A percentile compares a stretch with the other conserved stretches of the same genome.
phyloP scores from a whole-genome alignment of 2,329 filamentous ascomycete species.

The Microcyclospora tardicrescens region DNA sequence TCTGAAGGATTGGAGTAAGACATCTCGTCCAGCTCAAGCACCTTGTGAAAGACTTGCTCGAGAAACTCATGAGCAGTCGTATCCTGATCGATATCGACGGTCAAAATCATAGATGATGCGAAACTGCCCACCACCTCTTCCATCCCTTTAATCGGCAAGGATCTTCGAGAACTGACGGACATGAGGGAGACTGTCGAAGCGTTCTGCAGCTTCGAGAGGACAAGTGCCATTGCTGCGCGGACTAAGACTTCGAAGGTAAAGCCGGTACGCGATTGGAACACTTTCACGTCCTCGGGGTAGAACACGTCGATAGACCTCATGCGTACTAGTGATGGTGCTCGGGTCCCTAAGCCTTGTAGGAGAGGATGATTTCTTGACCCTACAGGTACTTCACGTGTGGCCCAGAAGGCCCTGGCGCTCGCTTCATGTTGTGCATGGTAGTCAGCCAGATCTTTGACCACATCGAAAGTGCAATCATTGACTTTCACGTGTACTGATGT shows the following conservation, averaged over 20 bases:
- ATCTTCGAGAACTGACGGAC: conserved; percentile 2
- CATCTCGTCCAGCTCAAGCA: conserved; percentile 2
- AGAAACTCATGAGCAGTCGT: neutral
- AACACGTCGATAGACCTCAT: conserved; percentile 1
- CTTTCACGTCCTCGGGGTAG: conserved; percentile 1
- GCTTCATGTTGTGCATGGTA: conserved; percentile 1
- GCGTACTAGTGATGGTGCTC: conserved; percentile 1
- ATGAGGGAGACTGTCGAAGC: conserved; percentile 1
- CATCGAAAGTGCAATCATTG: conserved; percentile 1
- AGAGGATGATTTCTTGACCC: neutral
- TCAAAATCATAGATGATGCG: conserved; percentile 1
- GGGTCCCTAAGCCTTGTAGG: neutral
- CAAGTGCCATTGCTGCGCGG: conserved; percentile 1
- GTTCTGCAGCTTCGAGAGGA: conserved; percentile 1
- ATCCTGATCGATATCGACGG: neutral
- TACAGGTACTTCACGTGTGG: neutral
- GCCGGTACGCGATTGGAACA: conserved; percentile 1
- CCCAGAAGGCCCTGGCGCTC: conserved; percentile 1
- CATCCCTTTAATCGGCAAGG: conserved; percentile 1
- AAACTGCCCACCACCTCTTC: conserved; percentile 1
- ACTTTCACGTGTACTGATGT: neutral
- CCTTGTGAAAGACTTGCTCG: conserved; percentile 2
- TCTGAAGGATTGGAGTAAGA: conserved; percentile 2
- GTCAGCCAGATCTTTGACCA: neutral
- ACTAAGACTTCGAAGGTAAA: conserved; percentile 2